Evolutionary conservation across 2,329 filamentous ascomycete genomes (phyloP).

Genomic region (Fusarium sterilihyphosum): DNA sequence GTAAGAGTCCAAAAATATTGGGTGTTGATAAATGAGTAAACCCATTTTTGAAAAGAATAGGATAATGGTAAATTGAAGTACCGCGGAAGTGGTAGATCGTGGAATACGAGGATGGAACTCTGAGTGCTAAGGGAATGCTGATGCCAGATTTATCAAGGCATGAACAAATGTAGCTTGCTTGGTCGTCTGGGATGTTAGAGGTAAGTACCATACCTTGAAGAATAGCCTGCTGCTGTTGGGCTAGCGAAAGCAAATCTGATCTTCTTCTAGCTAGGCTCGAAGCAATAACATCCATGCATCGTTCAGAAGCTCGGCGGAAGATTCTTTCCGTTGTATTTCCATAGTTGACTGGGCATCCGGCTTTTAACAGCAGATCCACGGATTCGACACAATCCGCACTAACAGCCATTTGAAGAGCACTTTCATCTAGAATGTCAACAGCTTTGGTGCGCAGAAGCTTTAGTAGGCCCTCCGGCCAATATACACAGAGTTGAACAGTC

Average conservation of each 20-base stretch:
- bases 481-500: rapidly evolving
- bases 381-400: rapidly evolving
- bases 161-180: background rate
- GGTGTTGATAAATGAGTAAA: rapidly evolving
- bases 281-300: background rate
- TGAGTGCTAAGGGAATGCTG: rapidly evolving
- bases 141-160: background rate
- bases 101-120: background rate
- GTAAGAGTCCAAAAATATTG: background rate
- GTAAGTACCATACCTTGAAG: background rate
- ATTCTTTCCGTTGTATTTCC: rapidly evolving
- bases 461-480: background rate
- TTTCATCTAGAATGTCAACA: rapidly evolving
- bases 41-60: background rate
- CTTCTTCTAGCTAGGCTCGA: background rate
- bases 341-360: background rate
- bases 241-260: background rate
- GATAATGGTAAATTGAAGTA: background rate
- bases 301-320: rapidly evolving
- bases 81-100: rapidly evolving
- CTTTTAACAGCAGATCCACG: rapidly evolving
- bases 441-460: rapidly evolving
- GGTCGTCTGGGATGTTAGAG: rapidly evolving
- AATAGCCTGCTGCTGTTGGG: rapidly evolving
- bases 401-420: rapidly evolving